A percentile compares a stretch with the other conserved stretches of the same genome.
These are phyloP conservation scores for Aspergillus campestris DNA, from an alignment of 495 filamentous ascomycete genomes.

Conservation along the genomic window DNA sequence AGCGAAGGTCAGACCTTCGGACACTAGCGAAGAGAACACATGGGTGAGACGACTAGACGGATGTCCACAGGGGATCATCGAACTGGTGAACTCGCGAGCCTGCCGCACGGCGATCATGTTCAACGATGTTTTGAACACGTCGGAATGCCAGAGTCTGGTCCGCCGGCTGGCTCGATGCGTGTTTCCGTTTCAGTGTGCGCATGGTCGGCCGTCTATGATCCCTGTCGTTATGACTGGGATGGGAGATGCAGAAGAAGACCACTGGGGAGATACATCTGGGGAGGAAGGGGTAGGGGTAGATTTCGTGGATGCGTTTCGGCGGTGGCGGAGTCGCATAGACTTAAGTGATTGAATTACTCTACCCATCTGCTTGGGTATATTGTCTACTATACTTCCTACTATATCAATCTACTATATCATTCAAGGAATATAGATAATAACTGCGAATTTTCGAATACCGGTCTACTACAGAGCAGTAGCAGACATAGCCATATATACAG, in stretches of 20 bases:
- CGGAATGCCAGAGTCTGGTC: constrained; percentile 61
- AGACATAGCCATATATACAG: constrained; percentile 14
- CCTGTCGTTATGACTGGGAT: constrained; percentile 47
- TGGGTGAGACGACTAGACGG: constrained; percentile 55
- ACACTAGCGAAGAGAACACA: constrained; percentile 1
- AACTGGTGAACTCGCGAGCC: constrained; percentile 81
- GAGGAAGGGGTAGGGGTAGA: neutral
- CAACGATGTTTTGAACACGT: constrained; percentile 62
- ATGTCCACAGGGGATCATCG: constrained; percentile 72
- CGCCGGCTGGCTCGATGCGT: constrained; percentile 53
- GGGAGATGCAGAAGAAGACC: neutral
- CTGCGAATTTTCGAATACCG: too few relatives aligned
- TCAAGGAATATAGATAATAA: too few relatives aligned
- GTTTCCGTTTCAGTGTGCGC: constrained; percentile 92
- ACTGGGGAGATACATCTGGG: neutral
- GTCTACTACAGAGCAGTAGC: too few relatives aligned
- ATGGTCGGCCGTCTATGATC: constrained; percentile 72
- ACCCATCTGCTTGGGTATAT: too few relatives aligned
- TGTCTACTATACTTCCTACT: too few relatives aligned
- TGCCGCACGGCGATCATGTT: constrained; percentile 97
- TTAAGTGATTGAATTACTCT: neutral
- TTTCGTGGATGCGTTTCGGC: constrained; percentile 15
- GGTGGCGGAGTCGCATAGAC: constrained; percentile 4
- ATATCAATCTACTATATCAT: too few relatives aligned
- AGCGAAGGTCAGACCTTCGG: neutral